phyloP scores from a whole-genome alignment of 73 alveolate genomes.

The Stentor coeruleus region DNA sequence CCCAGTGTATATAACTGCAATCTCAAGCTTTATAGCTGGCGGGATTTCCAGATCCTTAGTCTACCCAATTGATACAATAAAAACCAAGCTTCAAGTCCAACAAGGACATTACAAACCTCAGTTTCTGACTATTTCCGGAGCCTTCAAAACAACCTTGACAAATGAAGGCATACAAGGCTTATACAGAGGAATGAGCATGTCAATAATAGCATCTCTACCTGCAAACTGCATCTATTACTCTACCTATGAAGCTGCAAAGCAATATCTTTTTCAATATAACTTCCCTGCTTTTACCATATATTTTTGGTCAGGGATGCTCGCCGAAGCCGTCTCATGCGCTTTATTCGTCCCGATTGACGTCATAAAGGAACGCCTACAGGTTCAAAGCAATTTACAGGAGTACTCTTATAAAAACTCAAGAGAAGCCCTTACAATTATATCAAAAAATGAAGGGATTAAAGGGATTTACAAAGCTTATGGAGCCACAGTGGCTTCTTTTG shows the following conservation, averaged over 20 bases:
- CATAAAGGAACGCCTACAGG: slow-evolving; percentile 90
- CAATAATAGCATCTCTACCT: slow-evolving; percentile 56
- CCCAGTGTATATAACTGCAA: slow-evolving; percentile 24
- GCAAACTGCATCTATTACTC: slow-evolving; percentile 64
- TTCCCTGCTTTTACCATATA: not conserved
- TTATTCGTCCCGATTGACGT: slow-evolving; percentile 93
- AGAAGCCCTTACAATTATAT: slow-evolving; percentile 70
- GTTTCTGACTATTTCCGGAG: not conserved
- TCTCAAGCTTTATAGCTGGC: slow-evolving; percentile 52
- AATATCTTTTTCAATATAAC: slow-evolving; percentile 5
- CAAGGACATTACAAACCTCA: slow-evolving; percentile 15
- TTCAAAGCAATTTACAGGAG: slow-evolving; percentile 56
- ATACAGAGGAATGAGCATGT: slow-evolving; percentile 53
- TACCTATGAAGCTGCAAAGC: slow-evolving; percentile 61
- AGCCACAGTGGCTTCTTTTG: slow-evolving; percentile 84
- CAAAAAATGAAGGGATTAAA: slow-evolving; percentile 79
- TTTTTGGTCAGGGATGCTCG: slow-evolving; percentile 68
- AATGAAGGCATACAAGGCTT: slow-evolving; percentile 56
- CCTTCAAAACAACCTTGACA: slow-evolving; percentile 13
- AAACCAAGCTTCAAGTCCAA: slow-evolving; percentile 62
- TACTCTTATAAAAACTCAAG: slow-evolving; percentile 54
- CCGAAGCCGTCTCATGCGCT: slow-evolving; percentile 85
- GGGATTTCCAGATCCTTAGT: slow-evolving; percentile 52
- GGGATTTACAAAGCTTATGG: slow-evolving; percentile 83
- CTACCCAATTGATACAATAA: slow-evolving; percentile 83